A percentile compares a stretch with the other conserved stretches of the same genome.
Conservation (phyloP, 371 early-diverging fungal genomes). For the Actinomucor elegans region DNA sequence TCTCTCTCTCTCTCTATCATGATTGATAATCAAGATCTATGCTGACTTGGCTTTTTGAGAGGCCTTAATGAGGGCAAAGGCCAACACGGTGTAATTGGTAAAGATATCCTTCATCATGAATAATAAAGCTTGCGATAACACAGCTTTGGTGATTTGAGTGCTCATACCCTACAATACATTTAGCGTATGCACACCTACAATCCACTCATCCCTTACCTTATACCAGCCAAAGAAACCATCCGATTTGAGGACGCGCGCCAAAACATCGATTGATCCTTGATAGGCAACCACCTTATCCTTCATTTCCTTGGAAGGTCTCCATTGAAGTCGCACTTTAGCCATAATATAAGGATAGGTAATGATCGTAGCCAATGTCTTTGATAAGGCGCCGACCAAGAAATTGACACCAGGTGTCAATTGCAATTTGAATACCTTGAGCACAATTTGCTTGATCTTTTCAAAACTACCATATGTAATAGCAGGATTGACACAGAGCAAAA, state of each 20-base stretch:
- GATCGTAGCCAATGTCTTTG: conserved; percentile 89
- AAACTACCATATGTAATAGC: conserved; percentile 97
- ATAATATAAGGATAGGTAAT: conserved; percentile 96
- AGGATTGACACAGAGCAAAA: conserved; percentile 92
- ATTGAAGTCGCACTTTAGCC: conserved; percentile 96
- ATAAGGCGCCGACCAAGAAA: conserved; percentile 87
- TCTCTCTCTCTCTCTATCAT: not conserved
- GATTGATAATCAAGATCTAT: too few relatives aligned
- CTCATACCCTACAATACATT: conserved; percentile 81
- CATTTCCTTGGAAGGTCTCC: conserved; percentile 79
- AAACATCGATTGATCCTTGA: conserved; percentile 84
- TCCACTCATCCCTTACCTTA: conserved; percentile 59
- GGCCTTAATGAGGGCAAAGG: conserved; percentile 46
- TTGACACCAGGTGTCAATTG: conserved; percentile 73
- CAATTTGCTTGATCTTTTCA: conserved; percentile 81
- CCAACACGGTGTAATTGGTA: conserved; percentile 61
- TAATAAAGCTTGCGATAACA: conserved; percentile 91
- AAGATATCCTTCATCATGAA: conserved; percentile 94
- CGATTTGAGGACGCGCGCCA: conserved; percentile 71
- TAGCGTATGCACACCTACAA: not conserved
- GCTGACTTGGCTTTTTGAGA: conserved; percentile 17
- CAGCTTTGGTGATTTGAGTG: conserved; percentile 95
- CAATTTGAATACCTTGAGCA: conserved; percentile 39
- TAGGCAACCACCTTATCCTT: conserved; percentile 60
- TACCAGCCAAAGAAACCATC: conserved; percentile 94